Base-by-base conservation (phyloP, 1,284 basidiomycete species). In the Malassezia dermatis region DNA sequence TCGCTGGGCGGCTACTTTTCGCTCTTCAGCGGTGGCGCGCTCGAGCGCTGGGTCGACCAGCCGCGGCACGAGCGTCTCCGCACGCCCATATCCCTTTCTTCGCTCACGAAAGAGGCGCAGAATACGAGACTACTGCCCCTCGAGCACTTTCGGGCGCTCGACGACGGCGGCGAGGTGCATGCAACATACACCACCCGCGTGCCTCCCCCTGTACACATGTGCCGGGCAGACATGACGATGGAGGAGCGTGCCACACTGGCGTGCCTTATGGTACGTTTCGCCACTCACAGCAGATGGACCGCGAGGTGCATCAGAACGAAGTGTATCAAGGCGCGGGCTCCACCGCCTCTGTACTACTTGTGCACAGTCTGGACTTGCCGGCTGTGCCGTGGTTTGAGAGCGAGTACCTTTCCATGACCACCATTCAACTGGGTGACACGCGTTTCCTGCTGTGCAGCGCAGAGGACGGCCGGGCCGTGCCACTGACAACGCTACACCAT, bases 371-470 rank as follows among this genome's bases (percentile, higher is more conserved):
- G 11, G 80, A 81, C 60, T 83, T 86, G 66, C 80, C 82, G 10
- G 83, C 84, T 4, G 50, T 61, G 8, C 75, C 75, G 0, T 76
- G 65, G 67, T 77, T 75, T 60, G 62, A 65, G 12, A 70, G 71
- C 49, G 53, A 65, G 8, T 66, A 66, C 12, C 51, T 77, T 13
- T 61, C 66, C 1, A 49, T 77, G 27, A 91, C 88, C 0, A 83
- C 94, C n/a, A 89, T 88, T 6, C 93, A 98, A 75, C 85, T 85
- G 63, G 90, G 90, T 27, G 71, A 73, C 40, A 96, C 93, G 0
- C 83, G 89, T 23, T 85, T 90, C 10, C 75, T 95, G 8, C 77
- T 96, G 31, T 90, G 88, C 62, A 79, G 85, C 8, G 83, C 82
- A 0, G 77, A 84, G 31, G 82, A 81, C 32, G 89, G 88, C 3